Base-by-base conservation (phyloP, 129 eudicot species). In the Artemisia tridentata region DNA sequence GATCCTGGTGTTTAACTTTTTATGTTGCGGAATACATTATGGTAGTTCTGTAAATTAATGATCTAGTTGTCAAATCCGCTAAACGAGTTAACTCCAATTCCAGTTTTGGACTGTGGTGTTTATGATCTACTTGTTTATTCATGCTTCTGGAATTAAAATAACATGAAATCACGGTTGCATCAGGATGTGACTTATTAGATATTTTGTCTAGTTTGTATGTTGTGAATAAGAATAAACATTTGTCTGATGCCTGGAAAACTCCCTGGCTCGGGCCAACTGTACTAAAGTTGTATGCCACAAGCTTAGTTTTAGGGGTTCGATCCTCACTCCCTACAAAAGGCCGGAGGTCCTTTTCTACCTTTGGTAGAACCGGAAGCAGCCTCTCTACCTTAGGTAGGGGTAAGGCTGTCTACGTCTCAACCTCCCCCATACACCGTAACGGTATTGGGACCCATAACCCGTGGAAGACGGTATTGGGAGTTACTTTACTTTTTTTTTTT, bases 121-220 rank as follows among this genome's bases (percentile, higher is more conserved):
- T 59, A 59, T 47, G 76, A 45, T 47, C 48, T 15, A 61, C 20
- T 46, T 20, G 14, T 5, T 72, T 72, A 19, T 47, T 72, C 34
- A 27, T 8, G 51, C 25, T 46, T 25, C 17, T 25, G 61, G 49
- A 7, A 56, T 61, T 12, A 61, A 62, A 62, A 25, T 34, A 9
- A 17, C 7, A 61, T 72, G 31, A 0, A 13, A 48, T 61, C 29
- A n/a, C 15, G n/a, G 19, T 17, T 61, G 60, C 7, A 15, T 14
- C 25, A 48, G 49, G 31, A 4, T 27, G 31, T 27, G 5, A 27
- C 31, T 41, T 48, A 10, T n/a, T 49, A 45, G 20, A 11, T 48
- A 72, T 48, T 48, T 27, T 61, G 31, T 18, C 27, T 72, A 16
- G 13, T 13, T 49, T 49, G 2, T 29, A 72, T 49, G 18, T 29